phyloP scores from a whole-genome alignment of 148 eudicot species.

The Amaranthus hypochondriacus region DNA sequence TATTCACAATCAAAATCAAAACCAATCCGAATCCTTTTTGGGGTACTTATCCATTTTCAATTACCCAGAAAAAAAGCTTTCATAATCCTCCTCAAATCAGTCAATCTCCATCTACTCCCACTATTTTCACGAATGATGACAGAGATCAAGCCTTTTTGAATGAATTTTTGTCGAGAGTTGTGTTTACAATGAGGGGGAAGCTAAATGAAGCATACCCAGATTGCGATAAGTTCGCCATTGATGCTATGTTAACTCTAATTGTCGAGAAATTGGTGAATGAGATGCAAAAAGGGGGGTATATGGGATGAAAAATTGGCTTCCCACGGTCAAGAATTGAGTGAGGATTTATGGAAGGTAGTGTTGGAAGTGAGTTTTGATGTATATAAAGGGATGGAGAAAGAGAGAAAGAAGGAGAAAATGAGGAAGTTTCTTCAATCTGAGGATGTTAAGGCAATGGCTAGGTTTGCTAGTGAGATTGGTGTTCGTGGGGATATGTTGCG shows the following conservation, averaged over 20 bases:
- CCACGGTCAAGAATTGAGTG: conserved; percentile 50
- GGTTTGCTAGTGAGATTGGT: conserved; percentile 88
- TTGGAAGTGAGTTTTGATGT: conserved; percentile 70
- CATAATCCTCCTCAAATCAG: conserved; percentile 12
- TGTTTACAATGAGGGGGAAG: conserved; percentile 72
- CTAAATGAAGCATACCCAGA: conserved; percentile 50
- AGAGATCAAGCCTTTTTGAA: conserved; percentile 57
- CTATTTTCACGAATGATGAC: conserved; percentile 8
- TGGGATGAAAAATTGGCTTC: conserved; percentile 29
- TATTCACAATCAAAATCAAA: not conserved
- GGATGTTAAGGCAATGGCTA: conserved; percentile 63
- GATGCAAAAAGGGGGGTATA: conserved; percentile 61
- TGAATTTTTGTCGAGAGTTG: conserved; percentile 80
- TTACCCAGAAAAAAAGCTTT: not conserved
- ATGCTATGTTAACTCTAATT: conserved; percentile 66
- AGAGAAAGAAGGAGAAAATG: conserved; percentile 67
- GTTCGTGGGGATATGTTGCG: conserved; percentile 89
- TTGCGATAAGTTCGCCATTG: conserved; percentile 49
- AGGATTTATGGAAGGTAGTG: conserved; percentile 74
- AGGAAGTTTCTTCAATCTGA: conserved; percentile 65
- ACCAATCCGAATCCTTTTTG: not conserved
- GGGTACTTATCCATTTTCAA: not conserved
- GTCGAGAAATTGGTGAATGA: conserved; percentile 63
- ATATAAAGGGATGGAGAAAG: conserved; percentile 72
- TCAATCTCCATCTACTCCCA: not conserved